These are phyloP conservation scores for Cercospora citrullina DNA, from an alignment of 2,329 filamentous ascomycete genomes.

Conservation along the genomic window DNA sequence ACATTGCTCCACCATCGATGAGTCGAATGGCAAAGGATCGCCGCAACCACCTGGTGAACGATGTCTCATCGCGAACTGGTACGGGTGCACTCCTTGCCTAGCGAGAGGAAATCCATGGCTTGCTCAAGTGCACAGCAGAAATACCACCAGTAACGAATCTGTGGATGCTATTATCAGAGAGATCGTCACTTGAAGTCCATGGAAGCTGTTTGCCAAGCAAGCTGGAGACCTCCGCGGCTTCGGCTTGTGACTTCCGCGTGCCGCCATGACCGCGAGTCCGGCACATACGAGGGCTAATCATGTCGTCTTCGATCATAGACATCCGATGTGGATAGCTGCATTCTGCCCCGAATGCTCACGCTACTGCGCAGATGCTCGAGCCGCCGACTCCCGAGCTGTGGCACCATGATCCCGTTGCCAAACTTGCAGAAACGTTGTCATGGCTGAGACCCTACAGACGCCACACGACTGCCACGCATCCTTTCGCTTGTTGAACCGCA, in stretches of 20 bases:
- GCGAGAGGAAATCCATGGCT: background rate
- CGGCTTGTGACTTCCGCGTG: background rate
- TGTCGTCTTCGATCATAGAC: background rate
- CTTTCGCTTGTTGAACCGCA: background rate
- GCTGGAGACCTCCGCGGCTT: background rate
- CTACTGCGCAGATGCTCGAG: background rate
- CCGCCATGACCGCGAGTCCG: background rate
- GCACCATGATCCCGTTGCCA: background rate
- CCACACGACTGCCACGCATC: background rate
- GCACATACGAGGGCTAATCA: background rate
- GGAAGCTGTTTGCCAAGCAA: background rate
- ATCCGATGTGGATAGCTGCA: background rate
- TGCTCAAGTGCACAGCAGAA: background rate
- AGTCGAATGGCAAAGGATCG: background rate
- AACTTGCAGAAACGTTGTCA: background rate
- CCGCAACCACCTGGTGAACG: background rate
- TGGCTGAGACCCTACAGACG: background rate
- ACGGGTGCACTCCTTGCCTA: background rate
- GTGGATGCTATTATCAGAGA: background rate
- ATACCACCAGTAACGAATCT: background rate
- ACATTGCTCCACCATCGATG: background rate
- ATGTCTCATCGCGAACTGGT: background rate
- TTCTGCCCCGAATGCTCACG: background rate
- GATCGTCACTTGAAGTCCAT: background rate
- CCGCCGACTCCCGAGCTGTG: background rate